Conservation (phyloP, 1,139 yeast genomes). For the Geotrichum klebahnii region DNA sequence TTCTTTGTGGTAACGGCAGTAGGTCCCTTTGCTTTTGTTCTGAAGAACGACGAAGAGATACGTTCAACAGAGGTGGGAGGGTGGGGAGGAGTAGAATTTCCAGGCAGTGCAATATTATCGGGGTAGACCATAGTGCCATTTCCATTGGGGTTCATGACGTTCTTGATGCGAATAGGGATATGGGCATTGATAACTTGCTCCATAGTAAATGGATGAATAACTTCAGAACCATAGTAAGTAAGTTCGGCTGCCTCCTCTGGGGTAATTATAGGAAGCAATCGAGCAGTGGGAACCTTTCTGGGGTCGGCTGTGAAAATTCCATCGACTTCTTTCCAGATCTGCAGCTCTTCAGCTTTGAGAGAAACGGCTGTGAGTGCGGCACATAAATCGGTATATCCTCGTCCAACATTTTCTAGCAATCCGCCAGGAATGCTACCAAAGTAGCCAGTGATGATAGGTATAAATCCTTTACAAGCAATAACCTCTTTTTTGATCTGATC, state of each 20-base stretch:
- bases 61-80: constrained; percentile 8
- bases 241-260: constrained; percentile 98
- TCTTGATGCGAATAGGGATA: constrained; percentile 93
- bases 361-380: constrained; percentile 97
- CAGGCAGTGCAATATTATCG: constrained; percentile 57
- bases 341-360: constrained; percentile 83
- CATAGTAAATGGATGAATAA: constrained; percentile 98
- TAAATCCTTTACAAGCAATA: constrained; percentile 44
- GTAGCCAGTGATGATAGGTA: constrained; percentile 93
- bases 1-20: constrained; percentile 96
- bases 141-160: constrained; percentile 88
- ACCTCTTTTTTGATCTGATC: constrained; percentile 49
- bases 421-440: constrained; percentile 96
- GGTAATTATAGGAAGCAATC: constrained; percentile 79
- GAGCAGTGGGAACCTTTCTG: constrained; percentile 85
- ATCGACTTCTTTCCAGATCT: constrained; percentile 98
- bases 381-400: constrained; percentile 96
- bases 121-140: constrained; percentile 92
- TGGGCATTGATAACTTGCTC: constrained; percentile 95
- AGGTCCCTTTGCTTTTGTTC: constrained; percentile 51
- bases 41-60: constrained; percentile 30
- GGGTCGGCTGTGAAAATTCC: constrained; percentile 99
- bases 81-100: constrained; percentile 41
- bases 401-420: constrained; percentile 81
- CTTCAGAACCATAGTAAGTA: constrained; percentile 96